Base-by-base conservation (phyloP, 1,284 basidiomycete genomes). In the Trametes versicolor region DNA sequence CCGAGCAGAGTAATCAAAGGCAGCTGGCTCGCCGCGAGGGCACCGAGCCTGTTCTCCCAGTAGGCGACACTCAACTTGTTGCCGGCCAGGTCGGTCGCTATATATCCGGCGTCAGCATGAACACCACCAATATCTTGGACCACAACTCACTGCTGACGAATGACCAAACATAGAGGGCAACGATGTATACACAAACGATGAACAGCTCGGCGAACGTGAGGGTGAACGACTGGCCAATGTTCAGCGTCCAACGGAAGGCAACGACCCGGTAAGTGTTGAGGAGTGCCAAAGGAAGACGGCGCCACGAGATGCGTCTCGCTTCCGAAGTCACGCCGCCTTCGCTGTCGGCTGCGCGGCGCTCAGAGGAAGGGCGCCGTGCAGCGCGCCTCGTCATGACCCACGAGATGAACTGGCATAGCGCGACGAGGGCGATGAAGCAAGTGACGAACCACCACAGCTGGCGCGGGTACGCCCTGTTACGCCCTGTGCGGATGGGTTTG, bases 1-100 rank as follows among this genome's bases (percentile, higher is more conserved):
- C 87, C 88, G 13, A 92, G 82, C 2, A 81, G 87, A 0, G 85
- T 82, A 67, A 91, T 81, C n/a, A 92, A 76, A 0, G 88, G 86
- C 1, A 89, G 71, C 71, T 92, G 90, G n/a, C 81, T 80, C 1
- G 82, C 77, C 1, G 84, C 87, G 19, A 90, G 77, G 47, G 76
- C 73, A 0, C 80, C 86, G 0, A 85, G 82, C 43, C 85, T 80
- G 65, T 84, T 83, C 8, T 80, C 78, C 78, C 82, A 88, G 67
- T 80, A 82, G 8, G 61, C 68, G 0, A 80, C 68, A 58, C 83
- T 78, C 5, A 78, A 70, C n/a, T 77, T 78, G 2, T 75, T 36
- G 0, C 81, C 81, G 13, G 71, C 65, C 0, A 76, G 49, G 0
- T 75, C 72, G 0, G 78, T 81, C 0, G 80, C 85, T 87, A 43